Evolutionary conservation across 306 rosid species (phyloP), one percentile per base, ranked within the genome.

Genomic region (Begonia masoniana): DNA sequence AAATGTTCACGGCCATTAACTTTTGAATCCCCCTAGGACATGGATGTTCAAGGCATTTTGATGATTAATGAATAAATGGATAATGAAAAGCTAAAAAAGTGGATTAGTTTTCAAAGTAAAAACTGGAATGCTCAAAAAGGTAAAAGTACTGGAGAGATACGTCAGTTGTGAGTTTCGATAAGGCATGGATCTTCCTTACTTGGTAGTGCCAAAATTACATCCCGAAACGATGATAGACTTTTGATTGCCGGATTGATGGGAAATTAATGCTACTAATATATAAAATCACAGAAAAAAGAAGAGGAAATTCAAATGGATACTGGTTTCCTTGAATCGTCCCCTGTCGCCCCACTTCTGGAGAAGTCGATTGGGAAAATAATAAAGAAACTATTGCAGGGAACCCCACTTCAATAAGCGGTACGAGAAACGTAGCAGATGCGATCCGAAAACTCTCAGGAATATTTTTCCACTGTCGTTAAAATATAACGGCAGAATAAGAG

Each of bases 271-370:
- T 62, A 60, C 42, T 64, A 17, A 15, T 43, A 66, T 62, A n/a
- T n/a, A n/a, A 43, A 48, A 39, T 49, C 57, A 10, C 24, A 19
- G n/a, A n/a, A 31, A 31, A 6, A 7, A 60, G 11, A 51, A 64
- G 57, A 64, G 43, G 51, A 64, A 45, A 45, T n/a, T 45, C 49
- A 31, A 31, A 5, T 31, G 39, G 39, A n/a, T 47, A 91, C 94
- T 86, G 99, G 99, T 79, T 72, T 92, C 99, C 88, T 83, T 92
- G 63, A 92, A 76, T 52, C 99, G 13, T 92, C 96, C 58, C 96
- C 99, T 0, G 94, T 83, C 61, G 99, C 80, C 42, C 96, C 96
- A 68, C 99, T 91, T 67, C 67, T 86, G 16, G 96, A 91, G 8
- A n/a, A 91, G 76, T 62, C n/a, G n/a, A n/a, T n/a, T n/a, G n/a